These are phyloP conservation scores for Filobasidium wieringae DNA, from an alignment of 768 basidiomycete genomes.

Conservation along the genomic window DNA sequence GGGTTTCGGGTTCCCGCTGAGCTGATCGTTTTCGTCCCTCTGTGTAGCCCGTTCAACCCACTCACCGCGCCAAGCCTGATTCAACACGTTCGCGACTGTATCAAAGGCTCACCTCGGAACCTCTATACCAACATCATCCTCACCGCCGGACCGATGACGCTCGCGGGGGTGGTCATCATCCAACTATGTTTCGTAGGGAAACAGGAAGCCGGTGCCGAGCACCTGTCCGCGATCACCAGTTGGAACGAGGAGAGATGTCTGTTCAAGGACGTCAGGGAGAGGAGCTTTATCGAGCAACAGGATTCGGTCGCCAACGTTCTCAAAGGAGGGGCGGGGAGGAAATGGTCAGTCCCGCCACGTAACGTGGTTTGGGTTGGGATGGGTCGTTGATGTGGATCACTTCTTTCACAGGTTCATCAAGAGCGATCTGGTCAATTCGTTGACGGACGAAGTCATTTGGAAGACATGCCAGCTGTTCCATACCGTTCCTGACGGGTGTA, in stretches of 20 bases:
- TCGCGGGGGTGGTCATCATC: slow-evolving; percentile 69
- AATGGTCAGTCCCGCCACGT: slow-evolving; percentile 48
- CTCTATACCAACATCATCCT: slow-evolving; percentile 82
- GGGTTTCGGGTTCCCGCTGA: slow-evolving; percentile 1
- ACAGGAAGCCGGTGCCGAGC: slow-evolving; percentile 59
- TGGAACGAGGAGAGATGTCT: slow-evolving; percentile 82
- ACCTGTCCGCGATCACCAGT: slow-evolving; percentile 66
- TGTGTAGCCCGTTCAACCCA: slow-evolving; percentile 66
- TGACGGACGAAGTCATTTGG: slow-evolving; percentile 76
- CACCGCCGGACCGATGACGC: slow-evolving; percentile 73
- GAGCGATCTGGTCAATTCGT: slow-evolving; percentile 64
- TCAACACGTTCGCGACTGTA: slow-evolving; percentile 82
- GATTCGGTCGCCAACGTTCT: slow-evolving; percentile 83
- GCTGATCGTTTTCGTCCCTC: background rate
- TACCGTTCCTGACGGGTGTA: slow-evolving; percentile 78
- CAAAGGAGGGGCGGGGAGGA: slow-evolving; percentile 46
- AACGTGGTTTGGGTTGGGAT: background rate
- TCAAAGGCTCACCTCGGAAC: slow-evolving; percentile 75
- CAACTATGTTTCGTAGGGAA: slow-evolving; percentile 83
- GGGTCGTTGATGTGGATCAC: background rate
- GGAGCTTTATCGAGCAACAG: slow-evolving; percentile 79
- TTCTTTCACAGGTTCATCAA: slow-evolving; percentile 59
- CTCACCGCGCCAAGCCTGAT: slow-evolving; percentile 79
- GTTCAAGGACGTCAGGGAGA: slow-evolving; percentile 81
- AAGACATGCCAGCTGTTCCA: slow-evolving; percentile 70